Evolutionary conservation across 2,329 filamentous ascomycete species (phyloP).

Genomic region (Monilinia vaccinii-corymbosi): DNA sequence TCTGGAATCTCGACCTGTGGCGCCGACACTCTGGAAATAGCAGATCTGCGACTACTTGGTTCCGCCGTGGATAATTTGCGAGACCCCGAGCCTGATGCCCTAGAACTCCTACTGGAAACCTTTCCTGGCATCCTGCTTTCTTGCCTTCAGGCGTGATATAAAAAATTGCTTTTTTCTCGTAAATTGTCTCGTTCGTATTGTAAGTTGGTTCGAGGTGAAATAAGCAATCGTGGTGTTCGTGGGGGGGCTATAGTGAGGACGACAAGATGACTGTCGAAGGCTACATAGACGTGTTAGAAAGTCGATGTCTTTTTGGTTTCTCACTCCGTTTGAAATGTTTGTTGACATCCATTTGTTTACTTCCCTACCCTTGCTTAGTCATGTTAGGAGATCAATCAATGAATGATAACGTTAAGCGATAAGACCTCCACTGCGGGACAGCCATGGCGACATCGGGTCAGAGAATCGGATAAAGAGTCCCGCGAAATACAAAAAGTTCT

Average conservation of each 20-base stretch:
- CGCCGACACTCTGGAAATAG: constrained; percentile 32
- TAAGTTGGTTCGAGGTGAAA: not conserved
- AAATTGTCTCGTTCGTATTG: not conserved
- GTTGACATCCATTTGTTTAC: constrained; percentile 11
- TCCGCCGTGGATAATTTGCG: constrained; percentile 35
- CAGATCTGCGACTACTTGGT: constrained; percentile 33
- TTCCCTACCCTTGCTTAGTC: constrained; percentile 9
- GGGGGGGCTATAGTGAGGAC: not conserved
- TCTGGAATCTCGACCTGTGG: constrained; percentile 48
- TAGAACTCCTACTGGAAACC: constrained; percentile 34
- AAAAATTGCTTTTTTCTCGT: not conserved
- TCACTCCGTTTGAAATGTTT: not conserved
- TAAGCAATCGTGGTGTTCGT: not conserved
- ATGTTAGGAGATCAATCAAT: not conserved
- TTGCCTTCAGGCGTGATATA: not conserved
- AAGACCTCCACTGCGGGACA: constrained; percentile 1
- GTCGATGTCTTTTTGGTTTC: not conserved
- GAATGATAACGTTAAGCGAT: constrained; percentile 6
- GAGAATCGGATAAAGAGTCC: constrained; percentile 1
- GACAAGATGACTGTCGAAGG: not conserved
- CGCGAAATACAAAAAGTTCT: not conserved
- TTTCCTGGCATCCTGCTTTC: constrained; percentile 36
- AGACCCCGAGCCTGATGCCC: constrained; percentile 30
- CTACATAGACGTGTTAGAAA: not conserved
- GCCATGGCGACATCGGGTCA: not conserved